phyloP scores from a whole-genome alignment of 345 rosid genomes.

The Brassica rapa region DNA sequence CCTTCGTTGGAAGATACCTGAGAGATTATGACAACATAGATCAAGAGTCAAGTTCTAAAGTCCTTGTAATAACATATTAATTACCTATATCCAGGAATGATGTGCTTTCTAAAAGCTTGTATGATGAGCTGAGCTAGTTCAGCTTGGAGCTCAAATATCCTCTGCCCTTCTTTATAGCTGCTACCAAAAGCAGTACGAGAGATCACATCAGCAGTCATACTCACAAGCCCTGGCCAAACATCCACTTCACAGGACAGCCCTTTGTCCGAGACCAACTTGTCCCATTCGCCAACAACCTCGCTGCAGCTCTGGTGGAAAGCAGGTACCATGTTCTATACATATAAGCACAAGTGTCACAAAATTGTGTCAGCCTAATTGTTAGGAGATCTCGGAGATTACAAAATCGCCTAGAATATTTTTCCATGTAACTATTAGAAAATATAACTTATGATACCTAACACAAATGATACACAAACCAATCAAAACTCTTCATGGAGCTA shows the following conservation, averaged over 20 bases:
- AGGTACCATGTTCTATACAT: conserved; percentile 32
- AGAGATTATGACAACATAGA: not conserved
- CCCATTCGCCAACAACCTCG: conserved; percentile 39
- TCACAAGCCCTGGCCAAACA: conserved; percentile 46
- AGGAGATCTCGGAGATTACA: too few relatives aligned
- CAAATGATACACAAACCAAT: conserved; percentile 2
- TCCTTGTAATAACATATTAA: not conserved
- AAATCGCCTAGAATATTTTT: too few relatives aligned
- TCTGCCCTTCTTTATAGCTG: conserved; percentile 67
- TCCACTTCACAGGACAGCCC: conserved; percentile 41
- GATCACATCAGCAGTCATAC: conserved; percentile 45
- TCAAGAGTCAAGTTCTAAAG: not conserved
- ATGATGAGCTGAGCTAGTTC: conserved; percentile 41
- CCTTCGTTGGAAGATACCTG: conserved; percentile 47
- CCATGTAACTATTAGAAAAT: too few relatives aligned
- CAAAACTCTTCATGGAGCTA: not conserved
- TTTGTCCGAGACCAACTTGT: conserved; percentile 15
- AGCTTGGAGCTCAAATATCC: conserved; percentile 52
- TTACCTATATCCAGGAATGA: conserved; percentile 68
- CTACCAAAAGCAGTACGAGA: conserved; percentile 67
- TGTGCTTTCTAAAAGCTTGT: conserved; percentile 29
- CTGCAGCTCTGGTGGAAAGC: conserved; percentile 43
- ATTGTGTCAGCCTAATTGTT: not conserved
- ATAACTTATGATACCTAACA: too few relatives aligned
- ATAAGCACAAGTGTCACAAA: not conserved